Evolutionary conservation across 768 basidiomycete genomes (phyloP), one percentile per base, ranked within the genome.

Genomic region (Paxillus rubicundulus): DNA sequence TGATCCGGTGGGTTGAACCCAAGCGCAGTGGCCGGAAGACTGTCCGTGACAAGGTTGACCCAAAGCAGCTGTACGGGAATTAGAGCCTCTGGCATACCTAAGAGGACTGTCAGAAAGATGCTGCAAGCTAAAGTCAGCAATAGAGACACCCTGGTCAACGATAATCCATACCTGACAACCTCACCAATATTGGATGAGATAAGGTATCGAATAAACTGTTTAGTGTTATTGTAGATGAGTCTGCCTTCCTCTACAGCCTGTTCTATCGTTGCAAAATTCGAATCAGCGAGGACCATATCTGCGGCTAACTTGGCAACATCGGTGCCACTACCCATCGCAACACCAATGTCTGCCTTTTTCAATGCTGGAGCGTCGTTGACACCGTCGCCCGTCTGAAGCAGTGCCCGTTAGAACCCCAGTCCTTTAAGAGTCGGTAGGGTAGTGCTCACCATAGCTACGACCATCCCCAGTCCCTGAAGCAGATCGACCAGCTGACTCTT

Each of bases 61-160:
- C 94, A 98, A 47, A 99, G 86, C 39, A 99, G 78, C 79, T 99
- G 96, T 14, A 98, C 94, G 39, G 94, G 94, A 62, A 98, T 98
- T 50, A 99, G 75, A 47, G 97, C 96, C 70, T 98, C 96, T n/a
- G 96, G 96, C 96, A 98, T 98, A 65, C 97, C 96, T 55, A 99
- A 78, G 44, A 98, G 78, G 21, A 98, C 95, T 2, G 97, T 98
- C 60, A 98, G 74, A 79, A 99, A 99, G 72, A 99, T 99, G 69
- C 90, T 77, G 68, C 65, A 52, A 57, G 36, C 4, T 36, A 38
- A 14, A 45, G 24, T 57, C 5, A 58, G 45, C 24, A 24, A 42
- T 9, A 28, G 28, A 9, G 3, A n/a, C 7, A 51, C 9, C 9
- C 17, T 8, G 20, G 21, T 16, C 8, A 28, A 20, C 36, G 16